phyloP scores from a whole-genome alignment of 441 rosid genomes.

The Erodium chrysanthum region DNA sequence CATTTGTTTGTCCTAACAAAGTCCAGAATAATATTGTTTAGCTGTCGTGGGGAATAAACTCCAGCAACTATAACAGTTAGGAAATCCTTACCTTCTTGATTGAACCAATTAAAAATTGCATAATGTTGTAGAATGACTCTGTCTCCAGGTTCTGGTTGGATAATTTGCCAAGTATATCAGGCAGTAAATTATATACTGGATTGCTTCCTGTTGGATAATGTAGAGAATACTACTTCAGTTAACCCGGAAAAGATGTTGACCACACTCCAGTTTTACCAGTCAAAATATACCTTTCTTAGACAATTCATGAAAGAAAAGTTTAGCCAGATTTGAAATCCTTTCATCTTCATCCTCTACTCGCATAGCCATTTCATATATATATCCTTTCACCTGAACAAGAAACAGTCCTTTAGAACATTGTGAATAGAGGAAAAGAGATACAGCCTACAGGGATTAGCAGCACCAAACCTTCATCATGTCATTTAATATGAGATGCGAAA shows the following conservation, averaged over 20 bases:
- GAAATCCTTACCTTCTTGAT: slow-evolving; percentile 64
- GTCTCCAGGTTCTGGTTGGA: slow-evolving; percentile 65
- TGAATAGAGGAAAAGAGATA: not conserved
- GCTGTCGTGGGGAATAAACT: slow-evolving; percentile 8
- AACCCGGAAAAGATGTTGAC: not conserved
- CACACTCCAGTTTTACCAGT: not conserved
- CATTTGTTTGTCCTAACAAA: slow-evolving; percentile 87
- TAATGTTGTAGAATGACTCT: slow-evolving; percentile 76
- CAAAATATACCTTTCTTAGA: slow-evolving; percentile 74
- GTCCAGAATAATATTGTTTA: slow-evolving; percentile 12
- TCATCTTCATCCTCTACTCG: slow-evolving; percentile 79
- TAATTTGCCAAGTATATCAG: slow-evolving; percentile 85
- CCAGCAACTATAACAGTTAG: slow-evolving; percentile 17
- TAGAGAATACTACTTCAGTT: slow-evolving; percentile 17
- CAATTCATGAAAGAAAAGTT: slow-evolving; percentile 82
- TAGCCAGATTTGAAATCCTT: slow-evolving; percentile 84
- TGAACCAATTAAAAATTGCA: slow-evolving; percentile 95
- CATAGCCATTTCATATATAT: slow-evolving; percentile 87
- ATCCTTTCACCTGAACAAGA: slow-evolving; percentile 76
- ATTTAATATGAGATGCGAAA: slow-evolving; percentile 94
- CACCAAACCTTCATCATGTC: slow-evolving; percentile 95
- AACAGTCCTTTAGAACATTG: slow-evolving; percentile 19
- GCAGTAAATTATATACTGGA: slow-evolving; percentile 89
- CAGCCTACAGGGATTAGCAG: slow-evolving; percentile 18
- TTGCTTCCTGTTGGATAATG: slow-evolving; percentile 60